These are phyloP conservation scores for Pleurotus giganteus DNA, from an alignment of 768 basidiomycete species.

Conservation along the genomic window DNA sequence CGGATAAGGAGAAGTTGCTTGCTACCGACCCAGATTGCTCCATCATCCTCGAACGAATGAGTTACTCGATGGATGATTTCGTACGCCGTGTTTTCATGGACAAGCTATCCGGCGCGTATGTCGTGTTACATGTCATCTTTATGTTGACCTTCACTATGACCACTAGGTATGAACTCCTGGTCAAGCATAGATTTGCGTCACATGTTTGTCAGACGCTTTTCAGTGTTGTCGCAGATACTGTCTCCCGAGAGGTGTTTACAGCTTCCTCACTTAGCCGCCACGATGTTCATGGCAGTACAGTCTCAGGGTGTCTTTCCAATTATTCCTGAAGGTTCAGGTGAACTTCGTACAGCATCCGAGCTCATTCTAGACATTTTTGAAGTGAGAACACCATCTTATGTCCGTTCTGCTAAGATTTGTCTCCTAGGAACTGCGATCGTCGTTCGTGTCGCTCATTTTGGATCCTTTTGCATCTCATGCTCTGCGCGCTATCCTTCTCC, in stretches of 20 bases:
- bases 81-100: constrained; percentile 90
- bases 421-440: constrained; percentile 66
- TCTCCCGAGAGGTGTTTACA: constrained; percentile 64
- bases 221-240: constrained; percentile 58
- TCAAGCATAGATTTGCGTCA: constrained; percentile 86
- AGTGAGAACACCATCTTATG: constrained; percentile 35
- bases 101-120: constrained; percentile 85
- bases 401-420: neutral
- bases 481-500: constrained; percentile 70
- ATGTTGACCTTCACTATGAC: neutral
- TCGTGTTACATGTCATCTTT: constrained; percentile 16
- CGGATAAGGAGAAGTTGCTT: constrained; percentile 83
- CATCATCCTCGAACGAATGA: constrained; percentile 83
- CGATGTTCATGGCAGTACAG: constrained; percentile 29
- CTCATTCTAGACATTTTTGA: constrained; percentile 64
- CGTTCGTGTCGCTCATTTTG: constrained; percentile 64
- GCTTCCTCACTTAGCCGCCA: neutral
- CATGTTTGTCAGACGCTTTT: constrained; percentile 94
- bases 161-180: constrained; percentile 58
- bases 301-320: constrained; percentile 51
- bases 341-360: constrained; percentile 62
- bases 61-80: constrained; percentile 95
- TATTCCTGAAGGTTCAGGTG: constrained; percentile 50
- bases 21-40: constrained; percentile 96
- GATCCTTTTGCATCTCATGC: constrained; percentile 93